These are phyloP conservation scores for Penicillium roqueforti DNA, from an alignment of 495 filamentous ascomycete genomes.

Conservation along the genomic window DNA sequence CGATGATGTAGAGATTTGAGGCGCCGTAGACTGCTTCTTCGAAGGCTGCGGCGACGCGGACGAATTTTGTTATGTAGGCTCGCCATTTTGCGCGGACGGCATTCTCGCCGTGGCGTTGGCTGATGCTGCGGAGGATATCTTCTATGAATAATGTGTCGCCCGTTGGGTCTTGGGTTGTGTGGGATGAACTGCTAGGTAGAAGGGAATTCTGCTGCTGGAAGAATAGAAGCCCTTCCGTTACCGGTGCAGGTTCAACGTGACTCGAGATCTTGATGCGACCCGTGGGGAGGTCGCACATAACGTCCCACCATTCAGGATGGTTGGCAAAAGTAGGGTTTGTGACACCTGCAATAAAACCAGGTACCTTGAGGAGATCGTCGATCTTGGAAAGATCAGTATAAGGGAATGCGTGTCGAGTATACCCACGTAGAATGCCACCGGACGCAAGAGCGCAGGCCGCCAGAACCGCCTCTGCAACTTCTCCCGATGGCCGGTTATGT, in stretches of 20 bases:
- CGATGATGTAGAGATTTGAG: constrained; percentile 83
- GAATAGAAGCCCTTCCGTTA: constrained; percentile 76
- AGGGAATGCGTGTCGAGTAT: constrained; percentile 96
- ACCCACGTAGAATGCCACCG: constrained; percentile 89
- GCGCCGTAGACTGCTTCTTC: constrained; percentile 93
- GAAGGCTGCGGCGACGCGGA: constrained; percentile 85
- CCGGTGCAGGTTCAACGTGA: constrained; percentile 67
- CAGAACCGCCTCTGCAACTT: constrained; percentile 92
- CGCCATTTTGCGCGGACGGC: constrained; percentile 88
- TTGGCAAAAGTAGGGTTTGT: constrained; percentile 95
- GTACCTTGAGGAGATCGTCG: constrained; percentile 90
- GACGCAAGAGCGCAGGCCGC: constrained; percentile 90
- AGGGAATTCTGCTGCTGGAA: constrained; percentile 77
- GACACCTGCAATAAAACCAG: constrained; percentile 96
- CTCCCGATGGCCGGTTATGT: constrained; percentile 87
- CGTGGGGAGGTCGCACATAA: constrained; percentile 88
- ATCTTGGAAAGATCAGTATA: constrained; percentile 98
- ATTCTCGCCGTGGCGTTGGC: constrained; percentile 80
- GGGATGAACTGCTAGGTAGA: constrained; percentile 45
- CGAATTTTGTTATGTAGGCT: constrained; percentile 85
- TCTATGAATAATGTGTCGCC: constrained; percentile 90
- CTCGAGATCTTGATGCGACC: constrained; percentile 91
- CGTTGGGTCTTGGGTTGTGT: constrained; percentile 60
- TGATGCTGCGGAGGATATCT: constrained; percentile 75
- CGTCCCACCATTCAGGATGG: constrained; percentile 97